A percentile compares a stretch with the other conserved stretches of the same genome.
Conservation (phyloP, 331 rosid species). For the Quercus lobata region DNA sequence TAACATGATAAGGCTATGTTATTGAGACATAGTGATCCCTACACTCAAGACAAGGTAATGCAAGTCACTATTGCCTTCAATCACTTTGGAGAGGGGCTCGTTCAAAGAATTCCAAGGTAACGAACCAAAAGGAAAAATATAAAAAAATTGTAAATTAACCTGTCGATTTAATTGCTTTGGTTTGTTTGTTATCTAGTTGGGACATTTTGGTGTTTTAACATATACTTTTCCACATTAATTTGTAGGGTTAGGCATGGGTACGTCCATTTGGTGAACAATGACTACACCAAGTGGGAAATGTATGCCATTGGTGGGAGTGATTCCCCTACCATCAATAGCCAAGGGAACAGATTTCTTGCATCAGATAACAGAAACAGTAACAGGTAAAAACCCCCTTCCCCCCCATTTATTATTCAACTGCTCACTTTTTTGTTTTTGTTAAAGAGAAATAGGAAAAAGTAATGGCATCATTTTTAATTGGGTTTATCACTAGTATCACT, state of each 20-base stretch:
- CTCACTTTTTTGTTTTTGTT: too few species aligned
- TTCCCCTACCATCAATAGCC: constrained; percentile 81
- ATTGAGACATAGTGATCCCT: constrained; percentile 81
- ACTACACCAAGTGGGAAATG: constrained; percentile 97
- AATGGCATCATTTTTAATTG: too few species aligned
- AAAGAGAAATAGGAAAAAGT: too few species aligned
- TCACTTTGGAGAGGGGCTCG: constrained; percentile 93
- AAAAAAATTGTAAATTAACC: background rate
- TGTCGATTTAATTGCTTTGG: background rate
- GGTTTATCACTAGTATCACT: too few species aligned
- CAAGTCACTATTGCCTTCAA: constrained; percentile 95
- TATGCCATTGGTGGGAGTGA: constrained; percentile 97
- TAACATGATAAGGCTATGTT: constrained; percentile 91
- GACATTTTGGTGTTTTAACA: background rate
- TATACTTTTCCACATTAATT: background rate
- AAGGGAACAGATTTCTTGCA: constrained; percentile 88
- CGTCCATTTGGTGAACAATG: constrained; percentile 96
- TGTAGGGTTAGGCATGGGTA: constrained; percentile 89
- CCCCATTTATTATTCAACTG: background rate
- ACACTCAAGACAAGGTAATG: constrained; percentile 75
- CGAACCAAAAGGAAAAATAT: background rate
- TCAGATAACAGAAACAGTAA: constrained; percentile 73
- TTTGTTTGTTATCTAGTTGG: background rate
- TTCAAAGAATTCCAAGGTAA: constrained; percentile 97
- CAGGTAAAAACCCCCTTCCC: constrained; percentile 34